phyloP scores from a whole-genome alignment of 2,329 filamentous ascomycete genomes.

The Aspergillus felis region DNA sequence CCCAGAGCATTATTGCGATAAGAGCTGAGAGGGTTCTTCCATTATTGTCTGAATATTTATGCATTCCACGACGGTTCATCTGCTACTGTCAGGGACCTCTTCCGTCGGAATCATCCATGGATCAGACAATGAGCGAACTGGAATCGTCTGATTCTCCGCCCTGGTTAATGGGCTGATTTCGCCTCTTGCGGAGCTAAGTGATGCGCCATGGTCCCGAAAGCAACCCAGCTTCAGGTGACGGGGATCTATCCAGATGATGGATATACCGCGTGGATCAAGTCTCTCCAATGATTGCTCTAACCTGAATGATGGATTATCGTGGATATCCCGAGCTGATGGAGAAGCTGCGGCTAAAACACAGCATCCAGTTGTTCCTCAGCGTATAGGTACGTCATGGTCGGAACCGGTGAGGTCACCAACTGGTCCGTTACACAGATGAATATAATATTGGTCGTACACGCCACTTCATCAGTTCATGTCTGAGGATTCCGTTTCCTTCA shows the following conservation, averaged over 20 bases:
- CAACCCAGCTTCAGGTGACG: not conserved
- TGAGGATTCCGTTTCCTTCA: not conserved
- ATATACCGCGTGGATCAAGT: not conserved
- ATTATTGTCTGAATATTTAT: no score
- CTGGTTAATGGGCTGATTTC: not conserved
- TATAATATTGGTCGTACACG: not conserved
- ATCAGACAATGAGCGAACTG: not conserved
- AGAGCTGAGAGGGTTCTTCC: no score
- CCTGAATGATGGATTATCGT: not conserved
- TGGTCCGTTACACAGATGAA: not conserved
- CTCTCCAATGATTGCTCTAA: not conserved
- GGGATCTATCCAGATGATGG: not conserved
- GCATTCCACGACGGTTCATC: not conserved
- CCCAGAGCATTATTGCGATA: no score
- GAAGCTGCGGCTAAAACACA: not conserved
- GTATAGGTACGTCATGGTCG: conserved; percentile 2
- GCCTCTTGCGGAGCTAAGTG: not conserved
- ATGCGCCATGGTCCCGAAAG: not conserved
- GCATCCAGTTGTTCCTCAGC: not conserved
- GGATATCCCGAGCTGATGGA: not conserved
- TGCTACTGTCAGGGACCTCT: not conserved
- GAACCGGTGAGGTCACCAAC: conserved; percentile 11
- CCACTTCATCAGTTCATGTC: not conserved
- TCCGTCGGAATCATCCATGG: not conserved
- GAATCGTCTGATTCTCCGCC: not conserved